Evolutionary conservation across 768 basidiomycete genomes (phyloP).

Genomic region (Suillus subaureus): DNA sequence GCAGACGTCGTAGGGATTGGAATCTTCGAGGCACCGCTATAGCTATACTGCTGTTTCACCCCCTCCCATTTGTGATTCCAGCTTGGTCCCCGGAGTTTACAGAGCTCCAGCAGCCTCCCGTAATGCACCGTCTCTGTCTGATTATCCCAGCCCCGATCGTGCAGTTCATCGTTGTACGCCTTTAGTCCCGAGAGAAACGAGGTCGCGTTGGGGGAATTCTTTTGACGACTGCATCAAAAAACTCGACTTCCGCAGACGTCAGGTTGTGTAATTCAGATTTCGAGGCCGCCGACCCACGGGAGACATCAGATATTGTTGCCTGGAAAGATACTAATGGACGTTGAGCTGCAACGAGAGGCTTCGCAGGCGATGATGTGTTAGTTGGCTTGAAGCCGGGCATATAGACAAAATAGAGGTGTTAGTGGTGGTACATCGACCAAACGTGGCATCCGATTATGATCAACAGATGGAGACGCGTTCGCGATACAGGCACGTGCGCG

Average conservation of each 20-base stretch:
- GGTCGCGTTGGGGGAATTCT: constrained; percentile 70
- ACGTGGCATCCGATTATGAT: constrained; percentile 6
- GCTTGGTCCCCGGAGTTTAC: constrained; percentile 74
- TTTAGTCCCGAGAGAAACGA: constrained; percentile 84
- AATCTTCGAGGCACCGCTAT: constrained; percentile 27
- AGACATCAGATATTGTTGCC: constrained; percentile 36
- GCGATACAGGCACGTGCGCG: constrained; percentile 22
- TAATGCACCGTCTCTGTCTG: constrained; percentile 81
- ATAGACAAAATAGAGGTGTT: constrained; percentile 7
- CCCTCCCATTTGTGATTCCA: constrained; percentile 84
- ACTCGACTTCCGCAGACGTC: constrained; percentile 58
- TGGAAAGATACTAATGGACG: constrained; percentile 10
- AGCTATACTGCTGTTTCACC: constrained; percentile 60
- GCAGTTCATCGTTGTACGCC: constrained; percentile 79
- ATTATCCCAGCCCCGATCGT: constrained; percentile 73
- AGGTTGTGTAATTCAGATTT: constrained; percentile 54
- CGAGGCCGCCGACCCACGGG: constrained; percentile 42
- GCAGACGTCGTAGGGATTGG: constrained; percentile 21
- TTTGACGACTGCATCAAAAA: constrained; percentile 74
- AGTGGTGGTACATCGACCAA: constrained; percentile 6
- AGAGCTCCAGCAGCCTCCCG: constrained; percentile 79
- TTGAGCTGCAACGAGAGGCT: constrained; percentile 25
- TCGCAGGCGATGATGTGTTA: constrained; percentile 50
- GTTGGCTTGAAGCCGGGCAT: constrained; percentile 52
- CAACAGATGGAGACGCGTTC: constrained; percentile 19